A percentile compares a stretch with the other conserved stretches of the same genome.
These are phyloP conservation scores for Penicillium taxi DNA, from an alignment of 495 filamentous ascomycete species.

Conservation along the genomic window DNA sequence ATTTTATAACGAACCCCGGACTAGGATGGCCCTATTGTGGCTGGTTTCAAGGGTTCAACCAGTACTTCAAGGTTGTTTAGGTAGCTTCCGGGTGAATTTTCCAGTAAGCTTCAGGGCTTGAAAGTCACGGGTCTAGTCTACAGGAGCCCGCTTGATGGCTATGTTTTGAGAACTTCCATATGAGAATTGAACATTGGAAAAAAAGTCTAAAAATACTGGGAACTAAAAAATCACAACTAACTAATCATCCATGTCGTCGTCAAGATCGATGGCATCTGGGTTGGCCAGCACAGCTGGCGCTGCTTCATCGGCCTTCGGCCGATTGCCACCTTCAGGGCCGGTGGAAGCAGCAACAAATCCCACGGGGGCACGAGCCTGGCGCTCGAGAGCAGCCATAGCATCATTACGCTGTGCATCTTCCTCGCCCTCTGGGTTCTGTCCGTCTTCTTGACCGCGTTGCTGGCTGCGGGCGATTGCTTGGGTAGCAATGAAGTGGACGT, in stretches of 20 bases:
- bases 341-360: constrained; percentile 87
- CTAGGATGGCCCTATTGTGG: too few relatives aligned
- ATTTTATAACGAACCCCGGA: too few relatives aligned
- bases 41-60: too few relatives aligned
- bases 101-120: too few relatives aligned
- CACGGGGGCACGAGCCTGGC: constrained; percentile 77
- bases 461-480: constrained; percentile 85
- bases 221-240: too few relatives aligned
- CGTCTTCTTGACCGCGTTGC: constrained; percentile 41
- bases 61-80: too few relatives aligned
- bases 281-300: constrained; percentile 52
- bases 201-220: too few relatives aligned
- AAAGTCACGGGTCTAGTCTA: too few relatives aligned
- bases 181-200: too few relatives aligned
- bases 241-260: constrained; percentile 52
- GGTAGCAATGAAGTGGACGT: constrained; percentile 96
- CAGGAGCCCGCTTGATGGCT: too few relatives aligned
- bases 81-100: too few relatives aligned
- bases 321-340: constrained; percentile 67
- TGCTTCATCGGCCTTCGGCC: constrained; percentile 34
- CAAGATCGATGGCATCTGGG: constrained; percentile 84
- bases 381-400: constrained; percentile 86
- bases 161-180: too few relatives aligned
- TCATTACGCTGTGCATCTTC: constrained; percentile 56
- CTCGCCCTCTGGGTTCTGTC: constrained; percentile 26